Base-by-base conservation (phyloP, 768 basidiomycete genomes). In the Lactarius psammicola region DNA sequence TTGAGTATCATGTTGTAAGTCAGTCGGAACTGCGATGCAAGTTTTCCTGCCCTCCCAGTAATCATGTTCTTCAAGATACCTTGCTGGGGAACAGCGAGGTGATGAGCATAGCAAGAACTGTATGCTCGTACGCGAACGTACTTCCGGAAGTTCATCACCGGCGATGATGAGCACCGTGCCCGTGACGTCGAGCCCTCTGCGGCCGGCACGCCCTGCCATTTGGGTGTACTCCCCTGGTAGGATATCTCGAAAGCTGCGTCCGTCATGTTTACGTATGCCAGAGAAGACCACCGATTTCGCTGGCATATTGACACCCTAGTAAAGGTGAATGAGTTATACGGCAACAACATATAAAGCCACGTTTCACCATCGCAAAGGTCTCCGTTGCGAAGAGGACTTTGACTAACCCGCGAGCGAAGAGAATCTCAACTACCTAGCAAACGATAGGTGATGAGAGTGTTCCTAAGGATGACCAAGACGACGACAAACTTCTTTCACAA, bases 1-100 rank as follows among this genome's bases (percentile, higher is more conserved):
- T 99, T 99, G 66, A 99, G 78, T 67, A 99, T 98, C 97, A 99
- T 98, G 75, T 98, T 98, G 78, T 98, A 99, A 1, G 97, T 99
- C 68, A 99, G 81, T 62, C 97, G 84, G 81, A 99, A 99, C 73
- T 98, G 97, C 1, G 96, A 98, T 56, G 89, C 86, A 20, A 99
- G 84, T 75, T 95, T 95, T 63, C 90, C 90, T 1, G 97, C 94
- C 38, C 80, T 86, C n/a, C 97, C 97, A 20, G 96, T 85, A 77
- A 99, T 94, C 95, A 98, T 97, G 23, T 84, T 87, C 57, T 82
- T 83, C 56, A 99, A 79, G 1, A 84, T 85, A 15, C 80, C 78
- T 84, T 88, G 87, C 94, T 97, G 71, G 26, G 56, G n/a, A 20
- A 62, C n/a, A 13, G 10, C 46, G 13, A 59, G 15, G 20, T 13